Percentiles rank a stretch among this genome's conserved stretches.
Conservation (phyloP, 306 rosid genomes). For the Coriaria nepalensis region DNA sequence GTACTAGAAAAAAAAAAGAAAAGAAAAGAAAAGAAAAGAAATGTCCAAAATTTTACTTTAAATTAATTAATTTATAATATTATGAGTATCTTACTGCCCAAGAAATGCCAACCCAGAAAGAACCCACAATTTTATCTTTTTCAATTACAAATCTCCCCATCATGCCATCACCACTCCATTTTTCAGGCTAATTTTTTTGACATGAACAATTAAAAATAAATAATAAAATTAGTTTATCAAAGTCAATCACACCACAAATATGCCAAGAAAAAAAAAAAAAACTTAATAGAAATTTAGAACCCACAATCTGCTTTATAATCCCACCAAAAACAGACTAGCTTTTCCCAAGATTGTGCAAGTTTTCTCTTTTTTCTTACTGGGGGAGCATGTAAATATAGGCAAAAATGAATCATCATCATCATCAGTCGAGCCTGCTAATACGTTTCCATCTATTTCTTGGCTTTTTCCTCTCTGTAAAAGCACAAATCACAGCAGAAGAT, state of each 20-base stretch:
- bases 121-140: slow-evolving; percentile 3
- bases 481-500: slow-evolving; percentile 23
- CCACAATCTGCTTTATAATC: no score
- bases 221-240: background rate
- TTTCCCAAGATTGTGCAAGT: no score
- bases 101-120: slow-evolving; percentile 7
- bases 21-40: no score
- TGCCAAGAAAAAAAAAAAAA: no score
- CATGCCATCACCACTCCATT: slow-evolving; percentile 1
- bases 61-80: no score
- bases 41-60: no score
- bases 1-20: no score
- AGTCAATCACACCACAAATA: background rate
- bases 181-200: background rate
- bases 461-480: slow-evolving; percentile 27
- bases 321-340: no score
- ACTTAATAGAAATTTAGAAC: no score
- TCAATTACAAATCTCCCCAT: slow-evolving; percentile 4
- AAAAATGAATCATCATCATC: no score
- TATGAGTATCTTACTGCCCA: slow-evolving; percentile 1
- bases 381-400: no score
- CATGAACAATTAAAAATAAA: background rate
- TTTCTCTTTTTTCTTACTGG: no score
- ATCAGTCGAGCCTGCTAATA: background rate
- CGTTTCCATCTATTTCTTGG: slow-evolving; percentile 21